phyloP scores from a whole-genome alignment of 805 yeast genomes.

The Candida maesae region DNA sequence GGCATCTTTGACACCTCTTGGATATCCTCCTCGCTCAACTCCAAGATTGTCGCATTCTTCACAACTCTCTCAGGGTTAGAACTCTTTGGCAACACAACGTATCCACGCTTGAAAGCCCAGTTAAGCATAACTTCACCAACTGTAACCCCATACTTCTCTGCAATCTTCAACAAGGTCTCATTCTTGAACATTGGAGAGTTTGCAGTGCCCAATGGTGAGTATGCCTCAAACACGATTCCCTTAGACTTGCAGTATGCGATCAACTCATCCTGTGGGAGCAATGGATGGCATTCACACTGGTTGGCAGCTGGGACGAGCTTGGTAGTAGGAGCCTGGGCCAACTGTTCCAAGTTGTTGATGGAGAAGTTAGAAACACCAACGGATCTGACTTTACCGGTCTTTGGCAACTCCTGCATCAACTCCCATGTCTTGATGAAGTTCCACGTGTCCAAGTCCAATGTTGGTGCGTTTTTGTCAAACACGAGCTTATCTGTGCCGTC shows the following conservation, averaged over 20 bases:
- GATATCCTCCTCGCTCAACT: constrained; percentile 35
- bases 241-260: constrained; percentile 11
- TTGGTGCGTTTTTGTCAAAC: constrained; percentile 33
- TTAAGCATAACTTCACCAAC: constrained; percentile 53
- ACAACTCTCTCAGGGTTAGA: constrained; percentile 41
- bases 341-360: constrained; percentile 15
- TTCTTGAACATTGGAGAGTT: constrained; percentile 30
- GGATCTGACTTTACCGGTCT: constrained; percentile 16
- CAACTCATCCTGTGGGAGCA: constrained; percentile 16
- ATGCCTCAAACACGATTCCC: constrained; percentile 17
- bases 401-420: constrained; percentile 13
- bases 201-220: constrained; percentile 20
- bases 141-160: constrained; percentile 34
- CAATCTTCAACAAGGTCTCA: constrained; percentile 39
- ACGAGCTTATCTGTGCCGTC: constrained; percentile 4
- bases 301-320: constrained; percentile 20
- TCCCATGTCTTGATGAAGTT: constrained; percentile 17
- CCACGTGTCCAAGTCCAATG: constrained; percentile 54
- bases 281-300: constrained; percentile 24
- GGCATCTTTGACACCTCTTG: constrained; percentile 21
- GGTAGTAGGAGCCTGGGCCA: constrained; percentile 13
- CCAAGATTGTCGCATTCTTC: constrained; percentile 31
- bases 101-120: constrained; percentile 57
- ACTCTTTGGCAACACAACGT: constrained; percentile 52
- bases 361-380: constrained; percentile 27